These are phyloP conservation scores for Euphorbia schlechtendalii DNA, from an alignment of 441 rosid species.

Conservation along the genomic window DNA sequence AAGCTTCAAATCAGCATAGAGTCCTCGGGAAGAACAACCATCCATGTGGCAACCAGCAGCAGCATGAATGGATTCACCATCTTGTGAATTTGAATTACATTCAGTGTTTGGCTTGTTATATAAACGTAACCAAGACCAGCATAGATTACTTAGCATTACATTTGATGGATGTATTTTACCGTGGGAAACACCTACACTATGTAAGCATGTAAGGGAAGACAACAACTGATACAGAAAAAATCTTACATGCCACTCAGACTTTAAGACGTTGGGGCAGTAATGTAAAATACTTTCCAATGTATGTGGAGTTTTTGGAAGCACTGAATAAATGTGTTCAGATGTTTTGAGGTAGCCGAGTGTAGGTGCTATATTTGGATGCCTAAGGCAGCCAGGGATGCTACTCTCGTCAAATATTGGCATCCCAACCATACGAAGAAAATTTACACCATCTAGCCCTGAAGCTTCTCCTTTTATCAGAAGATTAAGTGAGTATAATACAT, in stretches of 20 bases:
- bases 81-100: conserved; percentile 22
- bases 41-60: conserved; percentile 37
- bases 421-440: conserved; percentile 62
- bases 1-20: conserved; percentile 62
- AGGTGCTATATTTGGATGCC: conserved; percentile 87
- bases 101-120: conserved; percentile 33
- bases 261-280: conserved; percentile 59
- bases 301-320: conserved; percentile 69
- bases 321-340: conserved; percentile 37
- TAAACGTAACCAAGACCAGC: conserved; percentile 72
- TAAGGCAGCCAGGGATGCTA: conserved; percentile 45
- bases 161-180: conserved; percentile 68
- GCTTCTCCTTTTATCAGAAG: conserved; percentile 61
- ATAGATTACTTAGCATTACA: conserved; percentile 53
- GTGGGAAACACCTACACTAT: conserved; percentile 58
- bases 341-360: conserved; percentile 57
- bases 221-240: conserved; percentile 73
- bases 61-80: conserved; percentile 16
- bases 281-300: conserved; percentile 71
- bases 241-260: conserved; percentile 68
- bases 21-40: conserved; percentile 45
- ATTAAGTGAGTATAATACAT: conserved; percentile 50
- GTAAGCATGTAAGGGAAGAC: conserved; percentile 68
- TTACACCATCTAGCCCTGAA: conserved; percentile 49
- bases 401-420: conserved; percentile 49